Conservation (phyloP, 2,329 filamentous ascomycete species). For the Aspergillus luchuensis region DNA sequence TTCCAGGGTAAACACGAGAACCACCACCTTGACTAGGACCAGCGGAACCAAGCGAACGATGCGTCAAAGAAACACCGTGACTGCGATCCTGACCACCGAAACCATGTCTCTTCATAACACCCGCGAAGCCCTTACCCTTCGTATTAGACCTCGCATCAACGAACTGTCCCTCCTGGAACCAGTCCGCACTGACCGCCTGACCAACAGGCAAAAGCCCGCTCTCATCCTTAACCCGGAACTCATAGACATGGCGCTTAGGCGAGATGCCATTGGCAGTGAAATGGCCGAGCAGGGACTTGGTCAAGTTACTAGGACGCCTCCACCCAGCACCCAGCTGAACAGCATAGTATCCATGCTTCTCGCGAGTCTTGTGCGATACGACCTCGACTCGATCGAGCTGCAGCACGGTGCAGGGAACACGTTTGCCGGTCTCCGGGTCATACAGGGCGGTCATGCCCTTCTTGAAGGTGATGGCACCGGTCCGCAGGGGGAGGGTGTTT, state of each 20-base stretch:
- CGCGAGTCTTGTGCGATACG: constrained; percentile 77
- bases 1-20: constrained; percentile 88
- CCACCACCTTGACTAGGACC: constrained; percentile 90
- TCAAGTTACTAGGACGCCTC: constrained; percentile 73
- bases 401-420: constrained; percentile 85
- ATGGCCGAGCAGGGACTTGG: constrained; percentile 82
- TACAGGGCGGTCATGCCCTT: constrained; percentile 95
- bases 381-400: constrained; percentile 93
- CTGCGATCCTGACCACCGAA: constrained; percentile 86
- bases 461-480: constrained; percentile 83
- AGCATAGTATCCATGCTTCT: constrained; percentile 86
- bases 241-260: constrained; percentile 79
- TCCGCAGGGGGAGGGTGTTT: constrained; percentile 64
- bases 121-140: constrained; percentile 89
- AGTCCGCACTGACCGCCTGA: constrained; percentile 74
- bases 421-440: constrained; percentile 71
- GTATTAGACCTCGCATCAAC: constrained; percentile 80
- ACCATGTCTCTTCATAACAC: constrained; percentile 96
- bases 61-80: constrained; percentile 93
- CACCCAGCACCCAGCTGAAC: constrained; percentile 84
- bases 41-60: constrained; percentile 86
- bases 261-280: constrained; percentile 79
- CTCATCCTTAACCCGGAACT: constrained; percentile 80
- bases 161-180: constrained; percentile 88
- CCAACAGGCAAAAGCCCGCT: constrained; percentile 76